phyloP scores from a whole-genome alignment of 257 asterid species.

The Osmanthus fragrans region DNA sequence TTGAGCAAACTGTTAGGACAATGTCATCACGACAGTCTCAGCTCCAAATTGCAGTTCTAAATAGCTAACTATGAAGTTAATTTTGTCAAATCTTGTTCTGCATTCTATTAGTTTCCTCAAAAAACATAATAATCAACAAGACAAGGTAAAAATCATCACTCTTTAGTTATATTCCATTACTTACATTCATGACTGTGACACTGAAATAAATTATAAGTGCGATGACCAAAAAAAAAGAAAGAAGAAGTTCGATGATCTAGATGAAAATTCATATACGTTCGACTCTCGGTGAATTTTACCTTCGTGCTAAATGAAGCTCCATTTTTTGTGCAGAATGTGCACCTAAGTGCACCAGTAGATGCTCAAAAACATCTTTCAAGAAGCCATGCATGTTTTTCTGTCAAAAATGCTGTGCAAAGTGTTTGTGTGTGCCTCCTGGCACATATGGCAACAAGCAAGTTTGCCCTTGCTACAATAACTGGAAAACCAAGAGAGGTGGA shows the following conservation, averaged over 20 bases:
- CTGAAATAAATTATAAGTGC: too few species aligned
- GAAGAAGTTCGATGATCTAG: background rate
- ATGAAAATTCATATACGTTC: background rate
- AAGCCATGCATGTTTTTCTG: conserved; percentile 77
- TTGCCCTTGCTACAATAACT: conserved; percentile 79
- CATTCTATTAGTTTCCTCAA: background rate
- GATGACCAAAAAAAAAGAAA: too few species aligned
- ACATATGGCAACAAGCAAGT: conserved; percentile 66
- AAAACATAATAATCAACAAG: background rate
- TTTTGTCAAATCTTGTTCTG: background rate
- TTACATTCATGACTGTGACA: too few species aligned
- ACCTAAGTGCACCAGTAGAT: conserved; percentile 49
- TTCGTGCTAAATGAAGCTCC: background rate
- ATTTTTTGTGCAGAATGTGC: conserved; percentile 44
- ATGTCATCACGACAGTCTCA: background rate
- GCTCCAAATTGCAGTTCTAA: background rate
- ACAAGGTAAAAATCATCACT: background rate
- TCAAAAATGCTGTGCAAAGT: conserved; percentile 61
- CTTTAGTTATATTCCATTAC: too few species aligned
- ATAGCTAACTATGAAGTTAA: background rate
- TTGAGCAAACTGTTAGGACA: background rate
- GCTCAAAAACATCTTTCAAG: conserved; percentile 63
- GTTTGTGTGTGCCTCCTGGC: conserved; percentile 68
- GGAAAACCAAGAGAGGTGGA: conserved; percentile 70
- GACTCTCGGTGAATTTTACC: background rate